Conservation (phyloP, 305 asterid species). For the Coffea humblotiana region DNA sequence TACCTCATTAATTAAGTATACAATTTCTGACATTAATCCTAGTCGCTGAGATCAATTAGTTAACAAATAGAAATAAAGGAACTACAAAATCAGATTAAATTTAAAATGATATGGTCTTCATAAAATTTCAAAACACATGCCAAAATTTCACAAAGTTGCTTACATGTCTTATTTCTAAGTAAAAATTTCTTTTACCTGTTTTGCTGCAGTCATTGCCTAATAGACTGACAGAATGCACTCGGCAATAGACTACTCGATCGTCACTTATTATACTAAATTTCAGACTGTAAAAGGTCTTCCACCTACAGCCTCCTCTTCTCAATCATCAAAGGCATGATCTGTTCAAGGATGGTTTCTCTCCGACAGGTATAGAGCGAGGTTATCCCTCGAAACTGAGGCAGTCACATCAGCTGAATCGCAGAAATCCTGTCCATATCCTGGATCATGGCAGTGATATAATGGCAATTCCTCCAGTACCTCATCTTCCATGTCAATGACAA, state of each 20-base stretch:
- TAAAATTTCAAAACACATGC: background rate
- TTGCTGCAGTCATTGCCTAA: conserved; percentile 7
- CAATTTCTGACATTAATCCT: background rate
- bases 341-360: conserved; percentile 30
- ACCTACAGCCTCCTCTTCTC: conserved; percentile 11
- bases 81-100: background rate
- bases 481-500: conserved; percentile 76
- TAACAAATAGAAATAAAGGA: background rate
- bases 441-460: conserved; percentile 46
- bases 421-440: conserved; percentile 55
- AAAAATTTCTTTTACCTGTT: background rate
- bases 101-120: background rate
- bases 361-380: conserved; percentile 46
- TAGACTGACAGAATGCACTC: background rate
- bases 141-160: background rate
- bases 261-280: background rate
- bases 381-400: conserved; percentile 60
- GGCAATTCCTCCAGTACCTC: conserved; percentile 34
- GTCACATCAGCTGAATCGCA: conserved; percentile 53
- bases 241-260: background rate
- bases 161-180: conserved; percentile 10
- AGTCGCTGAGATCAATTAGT: background rate
- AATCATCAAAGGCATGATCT: conserved; percentile 9
- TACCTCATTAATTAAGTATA: background rate
- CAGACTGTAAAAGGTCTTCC: background rate